phyloP scores from a whole-genome alignment of 192 early-diverging fungal genomes.

The Coemansia sp. region DNA sequence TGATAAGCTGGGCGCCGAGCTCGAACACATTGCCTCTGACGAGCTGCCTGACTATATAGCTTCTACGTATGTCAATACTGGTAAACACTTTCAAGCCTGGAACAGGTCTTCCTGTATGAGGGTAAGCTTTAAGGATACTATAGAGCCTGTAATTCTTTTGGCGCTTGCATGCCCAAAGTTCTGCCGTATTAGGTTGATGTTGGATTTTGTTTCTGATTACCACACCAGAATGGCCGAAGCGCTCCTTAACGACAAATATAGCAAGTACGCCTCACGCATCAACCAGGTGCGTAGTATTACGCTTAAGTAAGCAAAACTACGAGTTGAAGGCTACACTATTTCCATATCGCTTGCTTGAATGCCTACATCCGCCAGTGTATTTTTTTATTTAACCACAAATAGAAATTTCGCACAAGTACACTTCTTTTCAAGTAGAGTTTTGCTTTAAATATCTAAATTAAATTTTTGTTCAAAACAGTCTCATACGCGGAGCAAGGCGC shows the following conservation, averaged over 20 bases:
- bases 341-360: not conserved
- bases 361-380: no score
- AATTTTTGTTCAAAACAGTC: not conserved
- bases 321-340: not conserved
- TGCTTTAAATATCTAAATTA: not conserved
- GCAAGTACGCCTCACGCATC: not conserved
- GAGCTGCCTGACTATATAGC: not conserved
- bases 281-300: not conserved
- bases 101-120: not conserved
- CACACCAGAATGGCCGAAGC: not conserved
- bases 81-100: not conserved
- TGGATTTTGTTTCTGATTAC: not conserved
- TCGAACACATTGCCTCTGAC: not conserved
- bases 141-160: not conserved
- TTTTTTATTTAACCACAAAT: no score
- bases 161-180: slow-evolving; percentile 1
- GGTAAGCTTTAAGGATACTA: not conserved
- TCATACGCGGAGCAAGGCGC: slow-evolving; percentile 58
- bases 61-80: not conserved
- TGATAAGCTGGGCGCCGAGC: not conserved
- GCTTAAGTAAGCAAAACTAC: no score
- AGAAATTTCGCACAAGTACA: not conserved
- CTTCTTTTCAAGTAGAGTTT: not conserved
- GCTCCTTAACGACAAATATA: not conserved
- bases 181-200: not conserved